Base-by-base conservation (phyloP, 495 filamentous ascomycete genomes). In the Tuber melanosporum region DNA sequence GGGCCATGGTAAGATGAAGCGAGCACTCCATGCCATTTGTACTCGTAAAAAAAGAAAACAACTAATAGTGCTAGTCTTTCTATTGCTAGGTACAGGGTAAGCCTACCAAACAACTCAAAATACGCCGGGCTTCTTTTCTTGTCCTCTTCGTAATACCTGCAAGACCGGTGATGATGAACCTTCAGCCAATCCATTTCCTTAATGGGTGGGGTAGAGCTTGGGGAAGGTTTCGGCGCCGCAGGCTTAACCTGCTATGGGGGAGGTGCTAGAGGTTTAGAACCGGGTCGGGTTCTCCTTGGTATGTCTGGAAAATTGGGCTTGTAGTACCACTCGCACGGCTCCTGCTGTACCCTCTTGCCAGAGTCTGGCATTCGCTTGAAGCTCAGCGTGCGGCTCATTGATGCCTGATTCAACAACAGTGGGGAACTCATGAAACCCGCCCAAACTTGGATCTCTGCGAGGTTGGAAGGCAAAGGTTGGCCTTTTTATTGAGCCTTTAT, bases 1-100 rank as follows among this genome's bases (percentile, higher is more conserved):
- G 92, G 26, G 95, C 96, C 95, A 99, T 99, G 78, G 89, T 94
- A 22, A 99, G 86, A 84, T 99, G 95, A 44, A 99, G 87, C 0
- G 95, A 94, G 83, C 98, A 99, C 47, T 1, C 39, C 39, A 41
- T 2, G 39, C 4, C 39, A 41, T 41, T 41, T 41, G 39, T 41
- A 41, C 39, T 41, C 39, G 39, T 41, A 41, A 41, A 62, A 62
- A 57, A 62, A 15, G n/a, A 62, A 62, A 62, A 62, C 32, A 62
- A 32, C n/a, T 1, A 1, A 32, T 62, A 57, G 22, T 9, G n/a
- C 52, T 26, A 32, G n/a, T 41, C 57, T 26, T 32, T 26, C 12
- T 57, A 26, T 32, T 62, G 57, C n/a, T 62, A 32, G n/a, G 57
- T 62, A 62, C n/a, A 62, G 3, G 26, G 49, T 6, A 15, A 32